Evolutionary conservation across 2,329 filamentous ascomycete genomes (phyloP), one percentile per base, ranked within the genome.

Genomic region (Alternaria triticimaculans): DNA sequence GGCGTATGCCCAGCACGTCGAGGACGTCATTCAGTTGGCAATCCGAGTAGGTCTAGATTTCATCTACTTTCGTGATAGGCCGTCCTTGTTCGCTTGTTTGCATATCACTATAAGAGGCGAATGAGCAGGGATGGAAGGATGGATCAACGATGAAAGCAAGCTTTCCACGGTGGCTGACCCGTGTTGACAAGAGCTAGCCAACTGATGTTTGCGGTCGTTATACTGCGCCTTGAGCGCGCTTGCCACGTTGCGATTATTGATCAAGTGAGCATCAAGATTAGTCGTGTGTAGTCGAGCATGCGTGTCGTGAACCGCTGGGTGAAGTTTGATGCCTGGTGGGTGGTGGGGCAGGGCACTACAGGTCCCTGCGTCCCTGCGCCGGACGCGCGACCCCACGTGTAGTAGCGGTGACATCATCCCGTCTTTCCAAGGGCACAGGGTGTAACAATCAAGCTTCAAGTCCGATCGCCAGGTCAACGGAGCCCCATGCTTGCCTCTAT

Each of bases 381-480:
- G 60, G 57, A 53, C 28, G 50, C 58, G 43, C 37, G 58, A 64
- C 57, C 23, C 61, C 69, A 68, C 64, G 59, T 65, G 43, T 53
- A 44, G 56, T 66, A 41, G 50, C 63, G 30, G 50, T 70, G 70
- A 72, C 71, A 66, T 71, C 71, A 72, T 50, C 26, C 21, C 53
- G 43, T 58, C 21, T 41, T 41, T 41, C 28, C 37, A 44, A 49
- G 41, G 37, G 43, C 44, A 43, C 50, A 55, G 46, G 56, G 37
- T 30, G 46, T 28, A 28, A 50, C 48, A 64, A 64, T 48, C 65
- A 69, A 64, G 67, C 55, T 65, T 65, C 51, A 37, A 33, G 49
- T 50, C 28, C 21, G 21, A 51, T 55, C 10, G 14, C 53, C 55
- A 60, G 49, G 55, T 62, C 48, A 43, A 59, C 58, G 33, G 26